Percentiles rank a stretch among this genome's conserved stretches.
Conservation (phyloP, 352 stramenopile species). For the Globisporangium spiculum region DNA sequence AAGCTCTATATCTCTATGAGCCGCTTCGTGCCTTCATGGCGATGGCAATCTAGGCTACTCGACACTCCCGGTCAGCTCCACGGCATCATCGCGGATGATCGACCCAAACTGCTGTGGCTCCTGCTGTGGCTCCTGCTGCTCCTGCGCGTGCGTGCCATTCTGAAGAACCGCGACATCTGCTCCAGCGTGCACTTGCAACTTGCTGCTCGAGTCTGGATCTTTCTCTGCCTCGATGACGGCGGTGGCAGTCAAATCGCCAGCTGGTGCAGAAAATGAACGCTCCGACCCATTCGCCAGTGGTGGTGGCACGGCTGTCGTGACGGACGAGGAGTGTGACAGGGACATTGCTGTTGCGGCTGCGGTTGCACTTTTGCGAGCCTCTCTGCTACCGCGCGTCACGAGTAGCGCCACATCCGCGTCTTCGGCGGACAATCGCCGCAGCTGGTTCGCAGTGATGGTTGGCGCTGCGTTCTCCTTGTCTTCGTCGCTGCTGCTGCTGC, state of each 20-base stretch:
- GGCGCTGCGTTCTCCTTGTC: slow-evolving; percentile 41
- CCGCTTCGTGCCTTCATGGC: not conserved
- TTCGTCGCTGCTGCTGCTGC: slow-evolving; percentile 21
- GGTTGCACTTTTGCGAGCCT: slow-evolving; percentile 2
- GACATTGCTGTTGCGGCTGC: not conserved
- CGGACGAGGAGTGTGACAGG: not conserved
- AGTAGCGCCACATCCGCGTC: not conserved
- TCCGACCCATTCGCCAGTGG: slow-evolving; percentile 1
- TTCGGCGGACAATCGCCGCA: not conserved
- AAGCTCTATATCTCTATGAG: not conserved
- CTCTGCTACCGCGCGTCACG: slow-evolving; percentile 3
- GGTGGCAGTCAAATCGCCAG: not conserved
- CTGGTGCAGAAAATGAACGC: slow-evolving; percentile 9
- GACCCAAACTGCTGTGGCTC: not conserved
- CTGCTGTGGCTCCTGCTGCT: not conserved
- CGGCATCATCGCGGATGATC: not conserved
- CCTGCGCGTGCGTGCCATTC: not conserved
- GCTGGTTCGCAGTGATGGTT: not conserved
- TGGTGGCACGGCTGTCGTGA: not conserved
- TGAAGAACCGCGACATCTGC: slow-evolving; percentile 5
- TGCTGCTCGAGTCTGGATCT: not conserved
- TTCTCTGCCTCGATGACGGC: not conserved
- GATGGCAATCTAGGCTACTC: not conserved
- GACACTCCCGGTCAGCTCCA: not conserved
- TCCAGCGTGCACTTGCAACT: not conserved